These are phyloP conservation scores for Lithospermum erythrorhizon DNA, from an alignment of 257 asterid genomes.

Conservation along the genomic window DNA sequence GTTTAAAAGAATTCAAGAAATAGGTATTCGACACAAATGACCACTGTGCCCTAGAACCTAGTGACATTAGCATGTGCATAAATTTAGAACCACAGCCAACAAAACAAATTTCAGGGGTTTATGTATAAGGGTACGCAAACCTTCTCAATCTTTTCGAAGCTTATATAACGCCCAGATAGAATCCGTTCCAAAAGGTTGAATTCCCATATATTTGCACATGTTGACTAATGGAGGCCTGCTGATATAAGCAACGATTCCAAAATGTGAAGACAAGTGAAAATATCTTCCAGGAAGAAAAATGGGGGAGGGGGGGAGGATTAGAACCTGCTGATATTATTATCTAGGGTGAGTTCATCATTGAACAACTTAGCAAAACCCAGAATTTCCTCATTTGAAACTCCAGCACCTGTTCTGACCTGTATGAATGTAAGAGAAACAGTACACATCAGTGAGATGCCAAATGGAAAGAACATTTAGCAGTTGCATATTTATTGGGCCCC, in stretches of 20 bases:
- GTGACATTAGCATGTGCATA: too few species aligned
- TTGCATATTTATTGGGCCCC: conserved; percentile 13
- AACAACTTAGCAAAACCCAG: conserved; percentile 85
- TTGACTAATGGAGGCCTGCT: conserved; percentile 72
- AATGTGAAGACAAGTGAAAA: conserved; percentile 7
- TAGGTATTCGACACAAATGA: too few species aligned
- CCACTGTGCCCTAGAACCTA: too few species aligned
- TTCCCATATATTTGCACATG: conserved; percentile 98
- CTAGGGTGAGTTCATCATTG: conserved; percentile 91
- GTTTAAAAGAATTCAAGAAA: too few species aligned
- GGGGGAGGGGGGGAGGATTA: conserved; percentile 7
- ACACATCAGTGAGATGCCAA: conserved; percentile 10
- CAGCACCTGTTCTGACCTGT: conserved; percentile 83
- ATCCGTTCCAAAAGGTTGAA: conserved; percentile 75
- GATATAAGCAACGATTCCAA: conserved; percentile 13
- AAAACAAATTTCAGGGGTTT: background rate
- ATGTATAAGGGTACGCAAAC: conserved; percentile 20
- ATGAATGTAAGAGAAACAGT: conserved; percentile 13
- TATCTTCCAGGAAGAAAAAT: background rate
- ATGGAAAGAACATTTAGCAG: background rate
- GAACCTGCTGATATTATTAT: conserved; percentile 89
- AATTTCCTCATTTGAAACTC: conserved; percentile 74
- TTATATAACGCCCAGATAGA: conserved; percentile 57
- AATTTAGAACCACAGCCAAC: too few species aligned
- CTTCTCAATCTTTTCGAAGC: conserved; percentile 75